Evolutionary conservation across 768 basidiomycete species (phyloP).

Genomic region (Naganishia randhawae): DNA sequence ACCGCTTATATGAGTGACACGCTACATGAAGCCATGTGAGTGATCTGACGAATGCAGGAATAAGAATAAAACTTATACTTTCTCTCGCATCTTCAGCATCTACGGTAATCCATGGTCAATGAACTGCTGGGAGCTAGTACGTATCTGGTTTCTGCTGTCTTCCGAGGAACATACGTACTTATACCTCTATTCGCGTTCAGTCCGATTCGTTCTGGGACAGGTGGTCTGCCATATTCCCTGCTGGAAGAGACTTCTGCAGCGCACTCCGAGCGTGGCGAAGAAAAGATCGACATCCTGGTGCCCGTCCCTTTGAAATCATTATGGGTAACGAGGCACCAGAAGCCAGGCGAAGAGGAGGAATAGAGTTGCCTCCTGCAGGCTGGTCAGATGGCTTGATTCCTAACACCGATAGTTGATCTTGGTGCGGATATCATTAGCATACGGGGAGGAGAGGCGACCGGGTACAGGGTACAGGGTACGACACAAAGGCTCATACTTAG

Average conservation of each 20-base stretch:
- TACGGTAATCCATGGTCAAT: slow-evolving; percentile 22
- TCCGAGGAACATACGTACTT: background rate
- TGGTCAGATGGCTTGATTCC: slow-evolving; percentile 7
- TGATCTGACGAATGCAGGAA: background rate
- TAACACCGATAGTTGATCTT: background rate
- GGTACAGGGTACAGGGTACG: background rate
- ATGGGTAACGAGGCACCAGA: slow-evolving; percentile 16
- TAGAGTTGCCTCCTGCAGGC: slow-evolving; percentile 15
- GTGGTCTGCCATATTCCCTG: slow-evolving; percentile 7
- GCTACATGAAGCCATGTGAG: slow-evolving; percentile 22
- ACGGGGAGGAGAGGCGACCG: background rate
- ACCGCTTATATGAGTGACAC: slow-evolving; percentile 16
- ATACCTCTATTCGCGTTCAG: background rate
- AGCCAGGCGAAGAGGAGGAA: slow-evolving; percentile 11
- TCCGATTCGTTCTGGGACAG: slow-evolving; percentile 19
- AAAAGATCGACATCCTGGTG: slow-evolving; percentile 21
- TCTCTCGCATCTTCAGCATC: slow-evolving; percentile 1
- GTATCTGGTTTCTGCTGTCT: background rate
- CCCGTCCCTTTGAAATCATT: slow-evolving; percentile 19
- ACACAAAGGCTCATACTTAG: background rate
- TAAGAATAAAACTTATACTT: background rate
- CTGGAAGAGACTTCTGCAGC: slow-evolving; percentile 11
- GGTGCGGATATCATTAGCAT: background rate
- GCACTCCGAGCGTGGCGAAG: slow-evolving; percentile 15
- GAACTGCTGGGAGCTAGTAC: slow-evolving; percentile 24